Percentiles rank a stretch among this genome's conserved stretches.
Evolutionary conservation across 495 filamentous ascomycete species (phyloP).

Genomic region (Hypoxylon subgilvum): DNA sequence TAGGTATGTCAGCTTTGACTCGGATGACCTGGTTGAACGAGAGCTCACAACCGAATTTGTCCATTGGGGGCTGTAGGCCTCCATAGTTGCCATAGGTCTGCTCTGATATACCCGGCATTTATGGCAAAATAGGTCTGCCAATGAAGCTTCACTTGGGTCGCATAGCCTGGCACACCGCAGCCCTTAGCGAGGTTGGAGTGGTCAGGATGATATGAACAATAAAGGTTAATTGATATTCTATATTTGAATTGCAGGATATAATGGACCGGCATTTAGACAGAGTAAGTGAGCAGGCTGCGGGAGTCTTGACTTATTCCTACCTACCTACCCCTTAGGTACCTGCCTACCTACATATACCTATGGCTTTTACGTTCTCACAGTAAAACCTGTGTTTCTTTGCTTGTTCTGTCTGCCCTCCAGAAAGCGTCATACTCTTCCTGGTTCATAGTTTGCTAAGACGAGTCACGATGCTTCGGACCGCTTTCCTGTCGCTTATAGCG

Average conservation of each 20-base stretch:
- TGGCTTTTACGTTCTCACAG: background rate
- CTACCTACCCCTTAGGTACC: no score
- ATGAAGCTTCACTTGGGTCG: background rate
- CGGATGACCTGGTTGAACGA: no score
- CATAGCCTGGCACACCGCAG: background rate
- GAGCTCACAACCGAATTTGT: background rate
- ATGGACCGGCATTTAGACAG: constrained; percentile 24
- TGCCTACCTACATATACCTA: background rate
- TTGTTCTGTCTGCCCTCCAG: no score
- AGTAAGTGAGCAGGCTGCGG: no score
- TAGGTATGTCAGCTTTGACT: background rate
- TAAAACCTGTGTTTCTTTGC: background rate
- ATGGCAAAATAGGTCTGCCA: constrained; percentile 25
- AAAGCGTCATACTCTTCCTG: no score
- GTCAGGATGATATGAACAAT: constrained; percentile 13
- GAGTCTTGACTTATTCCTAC: no score
- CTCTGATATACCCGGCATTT: constrained; percentile 16
- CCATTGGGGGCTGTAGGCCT: background rate
- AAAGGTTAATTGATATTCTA: constrained; percentile 15
- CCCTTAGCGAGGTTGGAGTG: background rate
- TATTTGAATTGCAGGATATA: background rate
- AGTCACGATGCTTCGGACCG: constrained; percentile 26
- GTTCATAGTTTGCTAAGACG: background rate
- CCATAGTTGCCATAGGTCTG: background rate
- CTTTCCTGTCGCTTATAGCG: constrained; percentile 12